A percentile compares a stretch with the other conserved stretches of the same genome.
These are phyloP conservation scores for Zoysia matrella DNA, from an alignment of 202 grass and related monocot species.

Conservation along the genomic window DNA sequence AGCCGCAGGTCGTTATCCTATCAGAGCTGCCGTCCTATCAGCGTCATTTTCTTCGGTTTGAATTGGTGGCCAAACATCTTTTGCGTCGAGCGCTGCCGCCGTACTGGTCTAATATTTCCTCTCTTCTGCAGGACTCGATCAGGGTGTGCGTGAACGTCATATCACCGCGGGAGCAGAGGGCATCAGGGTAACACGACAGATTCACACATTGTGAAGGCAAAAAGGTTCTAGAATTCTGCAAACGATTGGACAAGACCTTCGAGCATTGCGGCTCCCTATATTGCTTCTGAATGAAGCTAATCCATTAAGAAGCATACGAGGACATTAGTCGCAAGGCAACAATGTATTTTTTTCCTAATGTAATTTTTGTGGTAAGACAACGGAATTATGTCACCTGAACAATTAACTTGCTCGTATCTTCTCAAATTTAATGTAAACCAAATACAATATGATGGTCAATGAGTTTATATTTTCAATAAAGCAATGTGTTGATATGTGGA, in stretches of 20 bases:
- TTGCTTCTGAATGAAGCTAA: slow-evolving; percentile 37
- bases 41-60: slow-evolving; percentile 34
- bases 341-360: neutral
- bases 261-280: neutral
- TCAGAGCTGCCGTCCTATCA: slow-evolving; percentile 12
- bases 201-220: slow-evolving; percentile 49
- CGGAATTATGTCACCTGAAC: neutral
- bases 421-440: neutral
- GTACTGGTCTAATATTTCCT: slow-evolving; percentile 42
- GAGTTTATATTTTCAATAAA: neutral
- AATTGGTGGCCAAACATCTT: no score
- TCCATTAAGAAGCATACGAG: neutral
- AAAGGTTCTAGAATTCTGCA: slow-evolving; percentile 15
- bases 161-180: slow-evolving; percentile 21
- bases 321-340: neutral
- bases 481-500: neutral
- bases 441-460: neutral
- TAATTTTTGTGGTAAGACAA: slow-evolving; percentile 7
- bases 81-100: no score
- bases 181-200: slow-evolving; percentile 27
- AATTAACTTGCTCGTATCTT: neutral
- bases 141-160: slow-evolving; percentile 34
- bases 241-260: neutral
- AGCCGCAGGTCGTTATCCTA: slow-evolving; percentile 31
- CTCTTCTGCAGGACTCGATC: neutral